Evolutionary conservation across 1,284 basidiomycete genomes (phyloP), one percentile per base, ranked within the genome.

Genomic region (Ganoderma sinense): DNA sequence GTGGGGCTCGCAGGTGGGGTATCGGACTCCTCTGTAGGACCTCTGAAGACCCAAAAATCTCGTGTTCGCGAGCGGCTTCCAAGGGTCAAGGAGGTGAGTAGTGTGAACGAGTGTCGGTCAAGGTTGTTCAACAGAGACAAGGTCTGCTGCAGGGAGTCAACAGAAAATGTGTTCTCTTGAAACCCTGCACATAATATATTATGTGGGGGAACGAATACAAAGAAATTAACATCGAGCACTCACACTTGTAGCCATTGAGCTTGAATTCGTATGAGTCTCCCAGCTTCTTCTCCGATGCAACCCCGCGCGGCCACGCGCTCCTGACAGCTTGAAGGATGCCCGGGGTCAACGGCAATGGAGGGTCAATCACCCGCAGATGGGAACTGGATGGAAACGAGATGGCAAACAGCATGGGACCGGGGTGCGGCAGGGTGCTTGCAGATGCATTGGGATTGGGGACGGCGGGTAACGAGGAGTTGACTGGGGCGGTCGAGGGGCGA

Each of bases 261-360:
- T 91, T 93, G 81, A 94, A 94, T 78, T 94, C 92, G 76, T 87
- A 94, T 20, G 88, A 86, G 41, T 91, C 88, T 13, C 87, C 89
- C 1, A 93, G 83, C 77, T 91, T 94, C 83, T 90, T 92, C 79
- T 94, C 92, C 0, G 88, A 88, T 10, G 90, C 86, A 16, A 94
- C 91, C 26, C 92, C 93, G 73, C 91, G 85, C 23, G 93, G 92
- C 93, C 92, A 94, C 23, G 93, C 87, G 13, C 84, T 86, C 69
- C 93, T 86, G 18, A 94, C 91, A n/a, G 91, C 90, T 76, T 91
- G 89, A 26, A 94, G 83, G 68, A 94, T 93, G 66, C 91, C 93
- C 18, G 92, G 92, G 8, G 92, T 94, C 45, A 88, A 86, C 72
- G 90, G 86, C 36, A 94, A 84, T 29, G 92, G 92, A 31, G 92